Base-by-base conservation (phyloP, 2,329 filamentous ascomycete species). In the Aspergillus uvarum region DNA sequence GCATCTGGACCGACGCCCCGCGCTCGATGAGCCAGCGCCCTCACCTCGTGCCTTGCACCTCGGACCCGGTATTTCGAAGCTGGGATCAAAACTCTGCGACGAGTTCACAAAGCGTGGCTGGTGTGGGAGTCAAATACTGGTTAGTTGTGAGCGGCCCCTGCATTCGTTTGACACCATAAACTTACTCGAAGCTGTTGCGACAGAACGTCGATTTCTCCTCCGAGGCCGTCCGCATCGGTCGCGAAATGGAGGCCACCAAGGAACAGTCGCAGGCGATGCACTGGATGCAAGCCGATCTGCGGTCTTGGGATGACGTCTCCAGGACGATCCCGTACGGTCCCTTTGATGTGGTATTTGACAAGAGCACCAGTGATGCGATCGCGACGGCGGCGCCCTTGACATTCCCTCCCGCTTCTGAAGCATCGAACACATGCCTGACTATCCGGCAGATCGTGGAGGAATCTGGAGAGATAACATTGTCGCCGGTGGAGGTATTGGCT, bases 351-450 rank as follows among this genome's bases (percentile, higher is more conserved):
- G 64, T 76, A 16, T 53, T 76, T 1, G 74, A 76, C 55, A 76
- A 76, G 59, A 75, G 73, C 56, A 76, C 74, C 1, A 74, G 71
- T 60, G 74, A 76, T 52, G 70, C 74, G n/a, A 74, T 76, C 49
- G 69, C 73, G 5, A 76, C 74, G 2, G 65, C 63, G 11, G 47
- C 62, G 59, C 29, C 67, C 29, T 32, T 58, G 12, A 59, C 51
- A 4, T 65, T 71, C n/a, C 47, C 58, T 4, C 49, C 54, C 6
- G 52, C 58, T 1, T 52, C 65, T 5, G 60, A 66, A 22, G 8
- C 35, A 5, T 32, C 62, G 11, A 19, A 22, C 8, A 26, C 65
- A 5, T 74, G 71, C 32, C 71, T 72, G 1, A 61, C 54, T 0
- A 59, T 75, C 3, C 55, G 58, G 8, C 58, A 67, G 4, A 42